A percentile compares a stretch with the other conserved stretches of the same genome.
phyloP scores from a whole-genome alignment of 495 filamentous ascomycete genomes.

The Choiromyces venosus region DNA sequence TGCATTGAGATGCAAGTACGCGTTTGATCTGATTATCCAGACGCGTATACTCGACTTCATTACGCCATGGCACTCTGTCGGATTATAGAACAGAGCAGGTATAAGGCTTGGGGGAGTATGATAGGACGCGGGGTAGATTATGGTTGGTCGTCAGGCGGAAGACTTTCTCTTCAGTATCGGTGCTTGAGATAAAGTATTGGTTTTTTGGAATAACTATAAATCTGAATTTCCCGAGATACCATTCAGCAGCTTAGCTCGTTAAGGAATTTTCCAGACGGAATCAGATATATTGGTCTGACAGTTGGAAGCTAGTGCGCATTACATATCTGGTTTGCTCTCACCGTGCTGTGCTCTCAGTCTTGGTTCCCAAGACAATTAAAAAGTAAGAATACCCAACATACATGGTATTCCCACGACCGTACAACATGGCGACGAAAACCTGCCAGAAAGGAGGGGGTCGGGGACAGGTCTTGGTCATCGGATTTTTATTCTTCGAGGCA shows the following conservation, averaged over 20 bases:
- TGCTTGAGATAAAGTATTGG: neutral
- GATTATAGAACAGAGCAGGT: neutral
- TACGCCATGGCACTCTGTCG: neutral
- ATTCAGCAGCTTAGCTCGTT: neutral
- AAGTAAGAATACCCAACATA: neutral
- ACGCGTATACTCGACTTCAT: conserved; percentile 8
- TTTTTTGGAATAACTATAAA: neutral
- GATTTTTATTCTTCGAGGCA: conserved; percentile 20
- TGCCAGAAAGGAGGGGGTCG: neutral
- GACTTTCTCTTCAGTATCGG: neutral
- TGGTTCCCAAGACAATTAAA: neutral
- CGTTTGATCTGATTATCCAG: conserved; percentile 20
- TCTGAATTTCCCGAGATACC: neutral
- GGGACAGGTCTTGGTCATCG: neutral
- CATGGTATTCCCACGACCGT: neutral
- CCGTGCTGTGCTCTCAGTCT: neutral
- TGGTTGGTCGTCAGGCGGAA: neutral
- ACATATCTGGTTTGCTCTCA: neutral
- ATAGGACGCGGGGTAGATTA: neutral
- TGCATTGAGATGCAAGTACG: conserved; percentile 9
- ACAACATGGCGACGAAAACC: neutral
- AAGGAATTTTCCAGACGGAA: neutral
- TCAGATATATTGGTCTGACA: neutral
- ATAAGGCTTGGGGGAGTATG: neutral
- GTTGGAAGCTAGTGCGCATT: neutral